Evolutionary conservation across 2,329 filamentous ascomycete genomes (phyloP).

Genomic region (Aspergillus phoenicis): DNA sequence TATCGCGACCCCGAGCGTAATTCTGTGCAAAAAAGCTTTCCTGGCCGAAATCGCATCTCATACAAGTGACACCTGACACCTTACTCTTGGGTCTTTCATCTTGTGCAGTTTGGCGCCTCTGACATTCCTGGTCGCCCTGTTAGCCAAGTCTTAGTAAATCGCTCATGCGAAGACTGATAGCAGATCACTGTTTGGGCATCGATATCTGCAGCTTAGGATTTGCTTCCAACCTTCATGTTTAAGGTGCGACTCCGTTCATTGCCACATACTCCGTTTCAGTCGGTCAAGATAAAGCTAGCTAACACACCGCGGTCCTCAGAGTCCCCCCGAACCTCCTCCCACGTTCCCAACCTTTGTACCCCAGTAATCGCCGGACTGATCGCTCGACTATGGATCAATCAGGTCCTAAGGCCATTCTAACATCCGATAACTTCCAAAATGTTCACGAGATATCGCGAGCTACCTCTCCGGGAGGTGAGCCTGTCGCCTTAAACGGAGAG

Average conservation of each 20-base stretch:
- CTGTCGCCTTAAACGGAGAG: constrained; percentile 52
- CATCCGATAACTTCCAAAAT: constrained; percentile 43
- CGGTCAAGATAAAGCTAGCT: constrained; percentile 21
- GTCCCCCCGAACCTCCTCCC: constrained; percentile 30
- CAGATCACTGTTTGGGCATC: constrained; percentile 27
- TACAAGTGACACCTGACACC: not conserved
- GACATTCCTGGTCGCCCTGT: constrained; percentile 19
- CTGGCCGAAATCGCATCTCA: not conserved
- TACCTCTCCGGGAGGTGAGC: constrained; percentile 72
- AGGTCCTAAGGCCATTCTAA: constrained; percentile 37
- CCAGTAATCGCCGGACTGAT: constrained; percentile 21
- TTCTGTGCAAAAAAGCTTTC: constrained; percentile 13
- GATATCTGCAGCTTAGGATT: constrained; percentile 22
- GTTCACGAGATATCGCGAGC: constrained; percentile 77
- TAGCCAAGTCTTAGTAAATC: constrained; percentile 16
- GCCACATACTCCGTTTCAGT: not conserved
- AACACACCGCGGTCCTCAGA: constrained; percentile 29
- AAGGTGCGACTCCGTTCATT: constrained; percentile 17
- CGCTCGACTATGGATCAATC: constrained; percentile 40
- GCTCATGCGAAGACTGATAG: constrained; percentile 34
- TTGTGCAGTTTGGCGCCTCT: constrained; percentile 9
- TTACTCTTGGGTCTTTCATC: not conserved
- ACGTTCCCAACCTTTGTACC: constrained; percentile 19
- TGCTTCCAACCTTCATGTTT: constrained; percentile 26
- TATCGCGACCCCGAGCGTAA: constrained; percentile 12